Evolutionary conservation across 768 basidiomycete species (phyloP).

Genomic region (Sarcodon sp.): DNA sequence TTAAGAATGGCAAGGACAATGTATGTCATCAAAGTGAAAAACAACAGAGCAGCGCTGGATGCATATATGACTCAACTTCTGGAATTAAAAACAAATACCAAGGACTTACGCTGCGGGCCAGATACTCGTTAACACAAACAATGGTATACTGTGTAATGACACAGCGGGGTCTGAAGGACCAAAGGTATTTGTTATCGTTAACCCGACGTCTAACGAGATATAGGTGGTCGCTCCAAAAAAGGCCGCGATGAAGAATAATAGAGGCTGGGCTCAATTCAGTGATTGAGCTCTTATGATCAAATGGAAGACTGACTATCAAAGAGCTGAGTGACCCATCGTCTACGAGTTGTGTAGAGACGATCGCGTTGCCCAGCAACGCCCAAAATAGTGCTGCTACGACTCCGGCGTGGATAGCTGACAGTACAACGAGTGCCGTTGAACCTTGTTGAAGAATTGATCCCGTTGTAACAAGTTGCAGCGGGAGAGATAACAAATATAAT

Average conservation of each 20-base stretch:
- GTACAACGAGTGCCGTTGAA: constrained; percentile 46
- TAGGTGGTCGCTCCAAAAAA: constrained; percentile 70
- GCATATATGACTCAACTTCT: not conserved
- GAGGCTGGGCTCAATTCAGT: constrained; percentile 34
- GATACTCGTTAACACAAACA: constrained; percentile 73
- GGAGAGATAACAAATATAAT: constrained; percentile 59
- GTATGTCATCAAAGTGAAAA: constrained; percentile 66
- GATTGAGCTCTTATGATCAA: constrained; percentile 1
- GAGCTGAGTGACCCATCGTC: constrained; percentile 79
- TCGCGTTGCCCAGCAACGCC: constrained; percentile 60
- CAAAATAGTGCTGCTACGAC: constrained; percentile 70
- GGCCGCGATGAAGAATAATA: constrained; percentile 36
- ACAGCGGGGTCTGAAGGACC: constrained; percentile 45
- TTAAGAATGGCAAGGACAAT: constrained; percentile 66
- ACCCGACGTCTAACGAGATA: constrained; percentile 71
- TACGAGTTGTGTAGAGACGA: constrained; percentile 81
- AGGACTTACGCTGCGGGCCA: constrained; percentile 64
- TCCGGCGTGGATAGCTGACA: constrained; percentile 75
- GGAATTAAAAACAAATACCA: not conserved
- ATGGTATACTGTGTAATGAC: constrained; percentile 47
- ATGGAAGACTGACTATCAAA: constrained; percentile 36
- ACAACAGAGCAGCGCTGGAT: constrained; percentile 49
- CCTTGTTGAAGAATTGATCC: constrained; percentile 83
- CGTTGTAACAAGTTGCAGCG: constrained; percentile 71
- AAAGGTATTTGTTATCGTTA: constrained; percentile 50